phyloP scores from a whole-genome alignment of 768 basidiomycete genomes.

The Omphalotus guepiniiformis region DNA sequence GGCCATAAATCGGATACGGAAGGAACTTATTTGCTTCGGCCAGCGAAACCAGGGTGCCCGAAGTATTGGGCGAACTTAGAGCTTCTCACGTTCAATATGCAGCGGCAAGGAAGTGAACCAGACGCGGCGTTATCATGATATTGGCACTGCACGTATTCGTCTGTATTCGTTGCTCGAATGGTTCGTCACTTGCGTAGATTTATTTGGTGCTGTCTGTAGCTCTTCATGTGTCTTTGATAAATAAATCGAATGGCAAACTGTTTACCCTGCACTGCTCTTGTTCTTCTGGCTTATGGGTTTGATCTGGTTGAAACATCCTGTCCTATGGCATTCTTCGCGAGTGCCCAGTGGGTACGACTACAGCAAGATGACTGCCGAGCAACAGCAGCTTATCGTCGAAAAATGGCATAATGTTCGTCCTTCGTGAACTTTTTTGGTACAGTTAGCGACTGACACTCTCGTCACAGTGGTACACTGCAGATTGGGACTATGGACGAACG shows the following conservation, averaged over 20 bases:
- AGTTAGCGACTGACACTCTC: background rate
- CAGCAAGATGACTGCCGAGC: constrained; percentile 17
- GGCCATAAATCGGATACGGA: too few species aligned
- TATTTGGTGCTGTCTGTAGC: too few species aligned
- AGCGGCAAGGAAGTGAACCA: too few species aligned
- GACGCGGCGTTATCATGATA: too few species aligned
- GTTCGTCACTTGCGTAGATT: too few species aligned
- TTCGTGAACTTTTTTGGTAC: background rate
- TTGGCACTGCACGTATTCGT: too few species aligned
- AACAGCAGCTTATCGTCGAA: constrained; percentile 17
- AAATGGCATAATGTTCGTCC: constrained; percentile 24
- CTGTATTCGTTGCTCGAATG: too few species aligned
- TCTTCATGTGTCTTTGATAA: background rate
- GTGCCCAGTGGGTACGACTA: constrained; percentile 17
- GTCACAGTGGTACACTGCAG: constrained; percentile 28
- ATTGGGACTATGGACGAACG: constrained; percentile 28
- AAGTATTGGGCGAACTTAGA: too few species aligned
- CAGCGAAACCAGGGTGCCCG: too few species aligned
- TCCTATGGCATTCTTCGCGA: constrained; percentile 7
- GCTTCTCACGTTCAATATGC: too few species aligned
- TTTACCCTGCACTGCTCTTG: background rate
- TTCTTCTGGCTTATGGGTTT: constrained; percentile 19
- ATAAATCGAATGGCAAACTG: background rate
- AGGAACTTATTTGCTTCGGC: too few species aligned
- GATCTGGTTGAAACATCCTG: constrained; percentile 22